Percentiles rank a stretch among this genome's conserved stretches.
Conservation (phyloP, 2,329 filamentous ascomycete species). For the Sporothrix variecibatus region DNA sequence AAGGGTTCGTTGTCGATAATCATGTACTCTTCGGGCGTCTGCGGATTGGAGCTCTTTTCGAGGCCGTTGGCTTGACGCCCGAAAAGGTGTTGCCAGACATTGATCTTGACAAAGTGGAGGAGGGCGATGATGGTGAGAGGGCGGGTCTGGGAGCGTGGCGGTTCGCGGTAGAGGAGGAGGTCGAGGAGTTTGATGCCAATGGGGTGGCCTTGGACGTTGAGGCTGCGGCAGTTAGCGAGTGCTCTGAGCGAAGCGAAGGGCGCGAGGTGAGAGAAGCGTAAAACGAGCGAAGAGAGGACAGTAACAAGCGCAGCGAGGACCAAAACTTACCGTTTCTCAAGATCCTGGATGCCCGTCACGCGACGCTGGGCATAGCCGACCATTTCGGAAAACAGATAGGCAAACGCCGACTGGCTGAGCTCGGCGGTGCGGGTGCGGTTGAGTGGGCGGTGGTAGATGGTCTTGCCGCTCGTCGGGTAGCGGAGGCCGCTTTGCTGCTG, state of each 20-base stretch:
- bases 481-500: slow-evolving; percentile 64
- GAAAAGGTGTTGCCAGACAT: slow-evolving; percentile 91
- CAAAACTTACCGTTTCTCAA: slow-evolving; percentile 75
- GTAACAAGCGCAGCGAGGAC: not conserved
- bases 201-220: slow-evolving; percentile 89
- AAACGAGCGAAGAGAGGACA: not conserved
- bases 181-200: slow-evolving; percentile 94
- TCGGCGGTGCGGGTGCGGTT: slow-evolving; percentile 88
- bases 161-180: slow-evolving; percentile 84
- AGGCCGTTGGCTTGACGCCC: slow-evolving; percentile 86
- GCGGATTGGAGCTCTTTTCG: slow-evolving; percentile 80
- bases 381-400: slow-evolving; percentile 96
- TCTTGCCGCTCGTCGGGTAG: slow-evolving; percentile 91
- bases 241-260: not conserved
- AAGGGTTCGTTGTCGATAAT: slow-evolving; percentile 97
- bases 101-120: slow-evolving; percentile 92
- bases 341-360: slow-evolving; percentile 88
- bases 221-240: slow-evolving; percentile 48
- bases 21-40: slow-evolving; percentile 95
- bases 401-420: slow-evolving; percentile 90
- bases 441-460: slow-evolving; percentile 93
- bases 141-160: slow-evolving; percentile 68
- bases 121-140: slow-evolving; percentile 88
- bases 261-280: not conserved
- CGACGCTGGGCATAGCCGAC: slow-evolving; percentile 89